Evolutionary conservation across 2,329 filamentous ascomycete species (phyloP), one percentile per base, ranked within the genome.

Genomic region (Xylariaceae sp.): DNA sequence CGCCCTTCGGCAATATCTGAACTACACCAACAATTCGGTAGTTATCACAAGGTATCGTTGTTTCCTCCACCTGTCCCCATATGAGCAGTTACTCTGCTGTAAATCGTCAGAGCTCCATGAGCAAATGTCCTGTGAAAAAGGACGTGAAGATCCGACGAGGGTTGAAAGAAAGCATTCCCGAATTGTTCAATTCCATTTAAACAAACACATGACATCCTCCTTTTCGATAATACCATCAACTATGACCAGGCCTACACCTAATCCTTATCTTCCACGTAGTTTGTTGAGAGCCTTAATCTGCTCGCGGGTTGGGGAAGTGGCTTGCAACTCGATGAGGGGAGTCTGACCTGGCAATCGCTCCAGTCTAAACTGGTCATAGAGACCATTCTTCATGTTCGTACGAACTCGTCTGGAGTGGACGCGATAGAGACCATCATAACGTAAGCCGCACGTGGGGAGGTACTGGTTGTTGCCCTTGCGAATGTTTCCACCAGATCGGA

Each of bases 341-440:
- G 64, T 55, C 30, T 71, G 69, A 0, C 45, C 63, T 0, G 56
- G 56, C 1, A 66, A 56, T 49, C 69, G 60, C 3, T 51, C 47
- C 2, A 71, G 62, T 39, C 59, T 54, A 48, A 71, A 71, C 30
- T 68, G 68, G n/a, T 69, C 66, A 17, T 71, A 71, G 2, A 67
- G 63, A 35, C 68, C 69, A 63, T 68, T 67, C 11, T 65, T 66
- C 9, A 9, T 49, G 37, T 72, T 72, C 1, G 7, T 61, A 15
- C 53, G 59, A 3, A 45, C 35, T 6, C 23, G 13, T 3, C 51
- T 51, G 8, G 23, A 30, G 23, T 30, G 23, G 23, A 71, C 64
- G 9, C 56, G 60, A 53, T 72, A 72, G 0, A 72, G 56, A 2
- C 70, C 70, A 35, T 72, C 69, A 34, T 71, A 72, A 7, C 69